Base-by-base conservation (phyloP, 345 rosid species). In the Syzygium jambos region DNA sequence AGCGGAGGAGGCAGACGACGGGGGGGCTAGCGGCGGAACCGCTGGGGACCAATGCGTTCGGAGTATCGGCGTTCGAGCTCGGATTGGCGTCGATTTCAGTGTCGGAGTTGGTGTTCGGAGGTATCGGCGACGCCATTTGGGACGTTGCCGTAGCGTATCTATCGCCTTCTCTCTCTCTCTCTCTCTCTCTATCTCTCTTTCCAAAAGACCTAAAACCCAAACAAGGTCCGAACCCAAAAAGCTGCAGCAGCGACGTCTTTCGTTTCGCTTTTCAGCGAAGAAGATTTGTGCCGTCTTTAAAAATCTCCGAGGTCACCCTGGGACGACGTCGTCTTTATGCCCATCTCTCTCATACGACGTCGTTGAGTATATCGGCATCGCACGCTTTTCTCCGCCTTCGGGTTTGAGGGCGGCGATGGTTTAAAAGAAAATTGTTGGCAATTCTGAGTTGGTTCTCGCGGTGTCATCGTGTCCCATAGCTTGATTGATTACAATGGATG, bases 1-100 rank as follows among this genome's bases (percentile, higher is more conserved):
- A 95, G 78, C 94, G 95, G 87, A 92, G 55, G 89, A 98, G 90
- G 89, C 99, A 98, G 78, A 94, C 95, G 73, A 92, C 94, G 22
- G 96, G 94, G 63, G 94, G 87, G 85, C 85, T 65, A 7, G 91
- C 61, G 6, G 89, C 61, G 6, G 89, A 91, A 15, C 52, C 29
- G 13, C 68, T 43, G 43, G 94, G 93, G 88, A 91, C 90, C 85
- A 93, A 29, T 57, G 94, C 92, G 85, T 92, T 92, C 0, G 94
- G 87, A 27, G 92, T 87, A 91, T 86, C 88, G 38, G 90, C 53
- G 56, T 17, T 87, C n/a, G 90, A 86, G 86, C 84, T 90, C 49
- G 93, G 84, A 85, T 86, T 87, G 85, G 92, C 88, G 52, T 87
- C 88, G 52, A 88, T 84, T 49, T 88, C 90, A 3, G 68, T 30